phyloP scores from a whole-genome alignment of 2,329 filamentous ascomycete species.

The Exophiala dermatitidis region DNA sequence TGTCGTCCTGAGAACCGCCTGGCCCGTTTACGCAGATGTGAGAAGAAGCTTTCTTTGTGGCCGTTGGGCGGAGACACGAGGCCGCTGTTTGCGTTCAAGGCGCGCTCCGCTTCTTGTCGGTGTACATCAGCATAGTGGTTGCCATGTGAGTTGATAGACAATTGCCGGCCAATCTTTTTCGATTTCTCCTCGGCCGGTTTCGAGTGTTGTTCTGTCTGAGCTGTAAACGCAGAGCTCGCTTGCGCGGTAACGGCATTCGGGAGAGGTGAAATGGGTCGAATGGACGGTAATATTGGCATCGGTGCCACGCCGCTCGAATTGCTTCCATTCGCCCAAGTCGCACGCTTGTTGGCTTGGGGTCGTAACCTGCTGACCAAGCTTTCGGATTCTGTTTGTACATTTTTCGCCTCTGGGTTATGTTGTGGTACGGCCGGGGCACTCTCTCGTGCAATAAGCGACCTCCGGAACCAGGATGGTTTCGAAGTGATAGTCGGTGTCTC shows the following conservation, averaged over 20 bases:
- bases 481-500: conserved; percentile 56
- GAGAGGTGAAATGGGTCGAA: conserved; percentile 91
- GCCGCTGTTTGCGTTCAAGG: conserved; percentile 72
- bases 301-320: conserved; percentile 65
- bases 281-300: conserved; percentile 92
- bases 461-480: conserved; percentile 95
- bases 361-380: conserved; percentile 47
- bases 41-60: conserved; percentile 96
- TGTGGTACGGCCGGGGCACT: conserved; percentile 54
- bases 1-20: conserved; percentile 87
- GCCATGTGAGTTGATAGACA: conserved; percentile 84
- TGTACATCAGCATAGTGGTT: conserved; percentile 90
- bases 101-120: conserved; percentile 82
- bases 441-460: conserved; percentile 79
- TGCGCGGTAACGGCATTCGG: conserved; percentile 88
- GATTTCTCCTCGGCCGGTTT: conserved; percentile 54
- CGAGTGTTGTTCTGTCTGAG: conserved; percentile 37
- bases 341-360: conserved; percentile 65
- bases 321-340: conserved; percentile 82
- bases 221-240: conserved; percentile 59
- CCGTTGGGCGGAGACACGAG: conserved; percentile 68
- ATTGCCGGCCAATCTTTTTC: conserved; percentile 91
- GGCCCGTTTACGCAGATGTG: conserved; percentile 87
- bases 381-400: conserved; percentile 36
- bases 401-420: conserved; percentile 34